Percentiles rank a stretch among this genome's conserved stretches.
Conservation (phyloP, 805 yeast species). For the Barnettozyma californica region DNA sequence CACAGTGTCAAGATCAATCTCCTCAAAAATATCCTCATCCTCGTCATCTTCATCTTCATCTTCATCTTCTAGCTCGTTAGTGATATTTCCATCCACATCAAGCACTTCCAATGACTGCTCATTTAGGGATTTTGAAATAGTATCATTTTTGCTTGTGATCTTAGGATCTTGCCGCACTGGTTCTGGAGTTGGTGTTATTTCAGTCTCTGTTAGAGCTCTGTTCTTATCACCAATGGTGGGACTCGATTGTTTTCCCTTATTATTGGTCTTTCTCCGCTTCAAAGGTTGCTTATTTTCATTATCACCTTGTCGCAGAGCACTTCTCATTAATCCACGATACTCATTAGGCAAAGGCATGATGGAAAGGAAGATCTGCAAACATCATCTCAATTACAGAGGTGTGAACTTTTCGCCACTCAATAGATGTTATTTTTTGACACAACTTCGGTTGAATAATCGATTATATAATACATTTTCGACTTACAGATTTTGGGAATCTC, state of each 20-base stretch:
- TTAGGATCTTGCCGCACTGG: not conserved
- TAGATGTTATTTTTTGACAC: not conserved
- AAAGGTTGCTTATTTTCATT: slow-evolving; percentile 9
- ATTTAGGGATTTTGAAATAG: not conserved
- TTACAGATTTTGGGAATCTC: not conserved
- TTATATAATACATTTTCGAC: not conserved
- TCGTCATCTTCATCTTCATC: slow-evolving; percentile 30
- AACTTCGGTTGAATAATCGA: not conserved
- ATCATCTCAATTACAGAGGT: not conserved
- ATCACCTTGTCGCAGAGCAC: slow-evolving; percentile 10
- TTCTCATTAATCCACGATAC: slow-evolving; percentile 18
- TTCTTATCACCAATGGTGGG: not conserved
- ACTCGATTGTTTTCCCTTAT: not conserved
- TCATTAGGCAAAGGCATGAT: slow-evolving; percentile 17
- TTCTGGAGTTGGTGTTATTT: not conserved
- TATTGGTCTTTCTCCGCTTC: slow-evolving; percentile 14
- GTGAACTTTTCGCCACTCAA: not conserved
- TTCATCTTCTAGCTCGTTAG: slow-evolving; percentile 24
- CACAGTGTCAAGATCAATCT: slow-evolving; percentile 21
- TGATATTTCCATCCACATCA: slow-evolving; percentile 9
- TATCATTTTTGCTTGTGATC: not conserved
- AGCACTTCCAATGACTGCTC: not conserved
- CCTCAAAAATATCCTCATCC: slow-evolving; percentile 23
- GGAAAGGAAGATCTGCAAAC: not conserved
- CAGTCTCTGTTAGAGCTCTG: not conserved